Percentiles rank a stretch among this genome's conserved stretches.
These are phyloP conservation scores for Emericellopsis cladophorae DNA, from an alignment of 2,329 filamentous ascomycete genomes.

Conservation along the genomic window DNA sequence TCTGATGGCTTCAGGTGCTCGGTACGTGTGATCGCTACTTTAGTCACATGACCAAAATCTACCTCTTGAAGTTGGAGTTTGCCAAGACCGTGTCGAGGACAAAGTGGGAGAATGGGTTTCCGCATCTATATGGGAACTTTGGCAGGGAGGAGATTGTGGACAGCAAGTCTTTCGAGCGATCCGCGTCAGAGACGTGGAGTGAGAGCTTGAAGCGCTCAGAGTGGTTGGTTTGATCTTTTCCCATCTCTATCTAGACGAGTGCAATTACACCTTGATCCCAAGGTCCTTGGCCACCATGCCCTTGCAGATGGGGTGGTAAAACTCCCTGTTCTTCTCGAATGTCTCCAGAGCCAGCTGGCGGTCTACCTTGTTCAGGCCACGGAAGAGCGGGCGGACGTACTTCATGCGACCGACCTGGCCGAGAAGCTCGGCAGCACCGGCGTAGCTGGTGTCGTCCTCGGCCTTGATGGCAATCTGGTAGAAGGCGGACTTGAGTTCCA, in stretches of 20 bases:
- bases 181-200: constrained; percentile 32
- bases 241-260: not conserved
- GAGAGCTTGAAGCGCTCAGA: constrained; percentile 23
- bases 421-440: constrained; percentile 61
- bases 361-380: constrained; percentile 63
- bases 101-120: constrained; percentile 44
- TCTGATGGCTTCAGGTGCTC: constrained; percentile 22
- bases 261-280: constrained; percentile 1
- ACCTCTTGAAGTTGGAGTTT: constrained; percentile 41
- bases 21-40: constrained; percentile 33
- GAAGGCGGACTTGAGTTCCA: constrained; percentile 74
- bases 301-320: constrained; percentile 91
- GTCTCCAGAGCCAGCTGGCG: constrained; percentile 63
- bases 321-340: constrained; percentile 77
- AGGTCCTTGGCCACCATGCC: constrained; percentile 81
- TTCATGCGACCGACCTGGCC: constrained; percentile 89
- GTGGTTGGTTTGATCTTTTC: constrained; percentile 26
- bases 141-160: constrained; percentile 37
- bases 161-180: constrained; percentile 29
- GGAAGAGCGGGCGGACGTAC: constrained; percentile 80
- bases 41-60: constrained; percentile 22
- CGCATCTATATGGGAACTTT: constrained; percentile 48
- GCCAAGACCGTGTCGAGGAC: constrained; percentile 26
- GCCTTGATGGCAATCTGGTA: constrained; percentile 68
- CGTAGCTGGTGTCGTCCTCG: constrained; percentile 54